These are phyloP conservation scores for Cochlearia excelsa DNA, from an alignment of 345 rosid genomes.

Conservation along the genomic window DNA sequence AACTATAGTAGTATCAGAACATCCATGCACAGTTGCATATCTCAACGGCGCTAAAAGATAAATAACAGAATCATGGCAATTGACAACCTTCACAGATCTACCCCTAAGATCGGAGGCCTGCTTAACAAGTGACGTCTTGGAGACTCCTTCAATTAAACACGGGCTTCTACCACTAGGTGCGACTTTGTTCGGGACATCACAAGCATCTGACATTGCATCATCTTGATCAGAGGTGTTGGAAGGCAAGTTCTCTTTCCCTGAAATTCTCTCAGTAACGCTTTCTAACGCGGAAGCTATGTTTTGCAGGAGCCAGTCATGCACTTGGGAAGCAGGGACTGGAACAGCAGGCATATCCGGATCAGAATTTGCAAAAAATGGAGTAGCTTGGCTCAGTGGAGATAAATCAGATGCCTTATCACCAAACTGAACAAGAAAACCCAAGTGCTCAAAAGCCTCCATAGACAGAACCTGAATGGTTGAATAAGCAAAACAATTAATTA, in stretches of 20 bases:
- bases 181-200: constrained; percentile 63
- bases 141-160: constrained; percentile 85
- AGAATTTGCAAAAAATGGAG: constrained; percentile 96
- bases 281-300: constrained; percentile 78
- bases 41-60: constrained; percentile 91
- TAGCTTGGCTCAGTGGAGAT: constrained; percentile 74
- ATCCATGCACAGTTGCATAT: constrained; percentile 90
- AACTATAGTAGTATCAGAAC: constrained; percentile 94
- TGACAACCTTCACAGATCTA: constrained; percentile 90
- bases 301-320: constrained; percentile 85
- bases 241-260: constrained; percentile 88
- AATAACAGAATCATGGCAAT: constrained; percentile 93
- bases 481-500: constrained; percentile 27
- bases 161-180: constrained; percentile 64
- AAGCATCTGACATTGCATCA: constrained; percentile 91
- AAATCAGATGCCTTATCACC: constrained; percentile 86
- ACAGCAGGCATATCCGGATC: constrained; percentile 99
- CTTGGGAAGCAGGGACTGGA: constrained; percentile 86
- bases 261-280: constrained; percentile 69
- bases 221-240: constrained; percentile 68
- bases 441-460: constrained; percentile 94
- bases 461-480: constrained; percentile 61
- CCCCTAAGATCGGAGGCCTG: constrained; percentile 87
- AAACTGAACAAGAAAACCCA: constrained; percentile 88
- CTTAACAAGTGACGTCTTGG: constrained; percentile 80